These are phyloP conservation scores for Cladorrhinum samala DNA, from an alignment of 495 filamentous ascomycete genomes.

Conservation along the genomic window DNA sequence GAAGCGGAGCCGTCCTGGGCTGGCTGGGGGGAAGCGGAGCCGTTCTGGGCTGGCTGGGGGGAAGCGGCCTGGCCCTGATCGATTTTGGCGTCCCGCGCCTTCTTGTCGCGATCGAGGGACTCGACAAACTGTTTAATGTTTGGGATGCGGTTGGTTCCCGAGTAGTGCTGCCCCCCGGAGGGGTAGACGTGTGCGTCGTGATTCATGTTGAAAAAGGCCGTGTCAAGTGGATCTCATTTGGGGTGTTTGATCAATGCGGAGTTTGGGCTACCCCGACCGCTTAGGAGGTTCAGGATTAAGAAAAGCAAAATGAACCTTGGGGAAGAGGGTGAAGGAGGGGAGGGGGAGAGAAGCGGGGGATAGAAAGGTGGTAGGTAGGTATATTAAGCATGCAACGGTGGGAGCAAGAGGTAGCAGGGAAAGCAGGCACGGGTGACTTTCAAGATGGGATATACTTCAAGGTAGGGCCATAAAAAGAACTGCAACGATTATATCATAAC, in stretches of 20 bases:
- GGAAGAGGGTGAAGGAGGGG: no score
- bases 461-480: no score
- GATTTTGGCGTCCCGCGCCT: slow-evolving; percentile 61
- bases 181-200: slow-evolving; percentile 21
- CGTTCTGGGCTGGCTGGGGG: slow-evolving; percentile 21
- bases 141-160: slow-evolving; percentile 69
- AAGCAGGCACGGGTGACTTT: no score
- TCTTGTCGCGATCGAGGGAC: slow-evolving; percentile 70
- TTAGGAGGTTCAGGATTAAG: no score
- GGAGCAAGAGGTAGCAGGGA: not conserved
- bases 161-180: slow-evolving; percentile 47
- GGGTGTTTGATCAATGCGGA: not conserved
- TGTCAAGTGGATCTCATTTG: not conserved
- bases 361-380: not conserved
- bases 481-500: no score
- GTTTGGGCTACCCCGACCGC: no score
- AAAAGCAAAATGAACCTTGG: no score
- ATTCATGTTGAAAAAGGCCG: slow-evolving; percentile 11
- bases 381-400: not conserved
- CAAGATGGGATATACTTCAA: no score
- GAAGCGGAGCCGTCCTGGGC: slow-evolving; percentile 25
- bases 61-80: slow-evolving; percentile 44
- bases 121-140: slow-evolving; percentile 81
- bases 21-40: slow-evolving; percentile 29
- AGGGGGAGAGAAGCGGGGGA: no score